A percentile compares a stretch with the other conserved stretches of the same genome.
These are phyloP conservation scores for Colletotrichum tanaceti DNA, from an alignment of 2,329 filamentous ascomycete genomes.

Conservation along the genomic window DNA sequence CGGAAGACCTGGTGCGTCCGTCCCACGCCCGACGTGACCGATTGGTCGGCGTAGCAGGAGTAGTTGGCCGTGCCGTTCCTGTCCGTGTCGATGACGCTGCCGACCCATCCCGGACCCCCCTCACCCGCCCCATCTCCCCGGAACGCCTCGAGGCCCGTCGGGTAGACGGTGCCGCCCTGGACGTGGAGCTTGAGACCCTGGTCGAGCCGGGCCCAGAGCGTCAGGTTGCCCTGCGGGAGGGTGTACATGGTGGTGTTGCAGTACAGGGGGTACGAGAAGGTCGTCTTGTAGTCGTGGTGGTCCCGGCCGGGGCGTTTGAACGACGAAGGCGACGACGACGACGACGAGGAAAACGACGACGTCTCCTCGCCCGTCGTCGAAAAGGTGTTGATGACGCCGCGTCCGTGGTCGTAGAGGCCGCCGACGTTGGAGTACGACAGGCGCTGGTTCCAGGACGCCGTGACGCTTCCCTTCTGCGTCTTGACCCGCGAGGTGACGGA, in stretches of 20 bases:
- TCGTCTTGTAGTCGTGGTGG: too few species aligned
- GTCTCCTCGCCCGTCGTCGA: constrained; percentile 48
- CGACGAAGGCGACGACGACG: too few species aligned
- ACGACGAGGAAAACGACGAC: too few species aligned
- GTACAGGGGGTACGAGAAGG: constrained; percentile 71
- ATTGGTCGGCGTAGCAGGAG: constrained; percentile 57
- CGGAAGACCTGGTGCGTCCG: constrained; percentile 66
- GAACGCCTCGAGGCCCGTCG: constrained; percentile 71
- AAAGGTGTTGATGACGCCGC: constrained; percentile 47
- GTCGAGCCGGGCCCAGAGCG: constrained; percentile 55
- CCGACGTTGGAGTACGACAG: constrained; percentile 68
- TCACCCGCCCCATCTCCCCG: constrained; percentile 32
- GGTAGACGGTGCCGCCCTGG: constrained; percentile 59
- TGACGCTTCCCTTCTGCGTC: constrained; percentile 57
- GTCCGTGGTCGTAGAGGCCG: constrained; percentile 42
- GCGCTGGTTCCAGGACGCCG: constrained; percentile 66
- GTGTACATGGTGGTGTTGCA: constrained; percentile 62
- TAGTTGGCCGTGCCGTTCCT: constrained; percentile 70
- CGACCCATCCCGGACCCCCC: constrained; percentile 39
- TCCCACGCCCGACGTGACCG: constrained; percentile 63
- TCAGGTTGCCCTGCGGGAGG: constrained; percentile 57
- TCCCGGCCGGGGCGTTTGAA: too few species aligned
- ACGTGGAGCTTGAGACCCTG: constrained; percentile 56
- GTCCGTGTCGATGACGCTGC: constrained; percentile 57
- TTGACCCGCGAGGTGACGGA: constrained; percentile 63